Percentiles rank a stretch among this genome's conserved stretches.
These are phyloP conservation scores for Gaertneriomyces semiglobifer DNA, from an alignment of 192 early-diverging fungal species.

Conservation along the genomic window DNA sequence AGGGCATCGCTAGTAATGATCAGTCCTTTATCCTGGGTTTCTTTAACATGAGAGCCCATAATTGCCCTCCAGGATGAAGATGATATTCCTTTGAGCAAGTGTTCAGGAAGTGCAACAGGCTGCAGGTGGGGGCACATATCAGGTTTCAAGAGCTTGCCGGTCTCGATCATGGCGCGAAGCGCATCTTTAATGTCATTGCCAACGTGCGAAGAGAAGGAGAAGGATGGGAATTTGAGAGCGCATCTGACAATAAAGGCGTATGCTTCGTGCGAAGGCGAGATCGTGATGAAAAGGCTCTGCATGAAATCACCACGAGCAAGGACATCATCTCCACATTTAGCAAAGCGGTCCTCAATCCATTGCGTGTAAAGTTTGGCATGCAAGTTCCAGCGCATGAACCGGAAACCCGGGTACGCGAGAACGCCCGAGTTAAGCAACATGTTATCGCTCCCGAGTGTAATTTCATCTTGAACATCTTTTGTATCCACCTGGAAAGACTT, in stretches of 20 bases:
- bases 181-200: not conserved
- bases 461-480: not conserved
- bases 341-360: not conserved
- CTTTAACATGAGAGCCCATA: not conserved
- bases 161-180: not conserved
- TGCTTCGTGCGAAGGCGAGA: not conserved
- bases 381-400: conserved; percentile 2
- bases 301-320: conserved; percentile 1
- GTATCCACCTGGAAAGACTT: no score
- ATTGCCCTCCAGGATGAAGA: not conserved
- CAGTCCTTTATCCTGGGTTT: not conserved
- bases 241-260: not conserved
- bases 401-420: not conserved
- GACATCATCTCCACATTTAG: not conserved
- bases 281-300: not conserved
- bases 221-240: not conserved
- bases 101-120: not conserved
- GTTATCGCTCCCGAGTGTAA: not conserved
- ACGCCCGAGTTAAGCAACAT: not conserved
- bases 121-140: not conserved
- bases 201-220: not conserved
- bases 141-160: not conserved
- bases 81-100: not conserved
- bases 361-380: conserved; percentile 1
- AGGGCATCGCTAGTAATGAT: not conserved